These are phyloP conservation scores for Neotropicomus parvogracilis DNA, from an alignment of 1,284 basidiomycete genomes.

Conservation along the genomic window DNA sequence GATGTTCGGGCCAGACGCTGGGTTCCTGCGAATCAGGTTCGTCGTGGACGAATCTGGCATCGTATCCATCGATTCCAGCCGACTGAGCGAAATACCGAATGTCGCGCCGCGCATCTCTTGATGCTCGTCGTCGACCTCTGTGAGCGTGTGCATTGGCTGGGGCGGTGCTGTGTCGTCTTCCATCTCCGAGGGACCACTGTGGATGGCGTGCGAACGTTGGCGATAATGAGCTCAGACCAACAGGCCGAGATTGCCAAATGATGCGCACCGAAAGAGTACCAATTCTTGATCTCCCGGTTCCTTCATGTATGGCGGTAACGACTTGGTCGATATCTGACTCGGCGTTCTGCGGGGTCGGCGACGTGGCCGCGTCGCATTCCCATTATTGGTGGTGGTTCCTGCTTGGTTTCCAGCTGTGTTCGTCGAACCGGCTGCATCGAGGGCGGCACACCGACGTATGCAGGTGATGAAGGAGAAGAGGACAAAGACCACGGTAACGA, in stretches of 20 bases:
- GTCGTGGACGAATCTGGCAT: conserved; percentile 22
- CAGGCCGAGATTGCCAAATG: not conserved
- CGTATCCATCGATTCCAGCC: conserved; percentile 26
- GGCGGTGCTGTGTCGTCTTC: conserved; percentile 32
- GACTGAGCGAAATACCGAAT: conserved; percentile 21
- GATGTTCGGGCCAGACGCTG: conserved; percentile 15
- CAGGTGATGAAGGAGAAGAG: conserved; percentile 25
- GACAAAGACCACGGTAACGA: conserved; percentile 22
- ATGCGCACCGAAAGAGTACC: conserved; percentile 60
- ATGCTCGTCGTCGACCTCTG: conserved; percentile 31
- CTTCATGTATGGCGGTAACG: conserved; percentile 71
- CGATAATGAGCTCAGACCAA: not conserved
- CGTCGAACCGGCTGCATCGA: not conserved
- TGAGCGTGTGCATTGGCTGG: conserved; percentile 34
- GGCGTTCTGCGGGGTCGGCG: conserved; percentile 52
- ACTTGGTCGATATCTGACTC: conserved; percentile 69
- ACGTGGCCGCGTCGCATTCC: conserved; percentile 26
- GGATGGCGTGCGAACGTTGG: not conserved
- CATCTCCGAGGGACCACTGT: conserved; percentile 39
- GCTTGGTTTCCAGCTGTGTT: not conserved
- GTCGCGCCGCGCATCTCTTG: conserved; percentile 3
- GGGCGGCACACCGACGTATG: conserved; percentile 15
- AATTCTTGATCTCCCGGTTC: conserved; percentile 76
- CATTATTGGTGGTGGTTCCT: not conserved
- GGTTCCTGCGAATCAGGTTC: conserved; percentile 19